phyloP scores from a whole-genome alignment of 2,329 filamentous ascomycete genomes.

The Xylariaceae sp. region DNA sequence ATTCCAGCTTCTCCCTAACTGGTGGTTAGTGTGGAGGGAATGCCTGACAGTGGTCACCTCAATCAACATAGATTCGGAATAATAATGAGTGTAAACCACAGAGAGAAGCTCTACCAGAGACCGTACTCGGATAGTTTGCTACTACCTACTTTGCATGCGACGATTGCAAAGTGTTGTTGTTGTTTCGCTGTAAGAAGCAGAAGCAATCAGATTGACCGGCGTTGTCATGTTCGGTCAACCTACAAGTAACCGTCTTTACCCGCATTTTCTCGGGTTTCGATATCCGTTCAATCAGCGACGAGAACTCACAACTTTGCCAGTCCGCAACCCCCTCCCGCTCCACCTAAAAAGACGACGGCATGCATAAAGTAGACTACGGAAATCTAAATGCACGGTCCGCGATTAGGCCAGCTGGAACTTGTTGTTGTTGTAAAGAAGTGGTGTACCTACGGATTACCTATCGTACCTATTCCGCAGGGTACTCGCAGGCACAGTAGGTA shows the following conservation, averaged over 20 bases:
- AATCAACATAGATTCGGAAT: neutral
- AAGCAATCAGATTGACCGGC: neutral
- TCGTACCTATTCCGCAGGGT: neutral
- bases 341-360: neutral
- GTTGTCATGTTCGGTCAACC: neutral
- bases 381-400: neutral
- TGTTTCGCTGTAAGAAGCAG: neutral
- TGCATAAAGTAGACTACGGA: neutral
- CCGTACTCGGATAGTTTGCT: too few relatives aligned
- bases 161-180: neutral
- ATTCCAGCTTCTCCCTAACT: neutral
- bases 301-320: neutral
- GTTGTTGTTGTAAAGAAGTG: neutral
- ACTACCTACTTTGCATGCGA: too few relatives aligned
- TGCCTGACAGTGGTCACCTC: neutral
- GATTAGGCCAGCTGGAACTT: neutral
- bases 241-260: neutral
- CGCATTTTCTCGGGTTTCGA: neutral
- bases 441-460: neutral
- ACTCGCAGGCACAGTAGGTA: neutral
- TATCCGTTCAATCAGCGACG: slow-evolving; percentile 4
- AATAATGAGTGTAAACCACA: too few relatives aligned
- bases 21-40: neutral
- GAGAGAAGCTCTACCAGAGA: too few relatives aligned
- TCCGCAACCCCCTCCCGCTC: neutral